Percentiles rank a stretch among this genome's conserved stretches.
Conservation (phyloP, 2,329 filamentous ascomycete genomes). For the Neofusicoccum laricinum region DNA sequence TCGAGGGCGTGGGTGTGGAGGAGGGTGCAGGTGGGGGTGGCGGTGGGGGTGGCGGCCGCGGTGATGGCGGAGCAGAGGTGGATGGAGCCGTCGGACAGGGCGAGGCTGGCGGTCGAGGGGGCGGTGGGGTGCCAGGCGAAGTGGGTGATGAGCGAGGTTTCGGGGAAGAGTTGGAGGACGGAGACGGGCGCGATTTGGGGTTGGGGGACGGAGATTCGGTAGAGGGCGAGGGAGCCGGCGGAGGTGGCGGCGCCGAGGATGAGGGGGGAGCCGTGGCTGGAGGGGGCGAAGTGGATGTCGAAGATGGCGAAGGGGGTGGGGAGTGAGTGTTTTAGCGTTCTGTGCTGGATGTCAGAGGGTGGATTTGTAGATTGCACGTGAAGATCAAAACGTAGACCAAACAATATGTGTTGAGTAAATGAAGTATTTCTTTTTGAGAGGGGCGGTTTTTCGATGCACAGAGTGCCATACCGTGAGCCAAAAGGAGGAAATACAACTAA, state of each 20-base stretch:
- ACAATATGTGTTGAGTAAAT: no score
- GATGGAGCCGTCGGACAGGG: constrained; percentile 67
- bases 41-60: constrained; percentile 8
- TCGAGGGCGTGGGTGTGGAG: constrained; percentile 55
- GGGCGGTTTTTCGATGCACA: no score
- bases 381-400: no score
- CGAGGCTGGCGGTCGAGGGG: constrained; percentile 60
- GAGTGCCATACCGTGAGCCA: neutral
- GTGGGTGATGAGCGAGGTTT: constrained; percentile 65
- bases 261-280: constrained; percentile 26
- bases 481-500: neutral
- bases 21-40: constrained; percentile 37
- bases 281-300: constrained; percentile 76
- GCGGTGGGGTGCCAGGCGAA: constrained; percentile 68
- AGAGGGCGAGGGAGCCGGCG: constrained; percentile 67
- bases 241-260: constrained; percentile 76
- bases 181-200: constrained; percentile 36
- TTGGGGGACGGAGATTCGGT: constrained; percentile 31
- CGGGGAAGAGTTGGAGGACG: constrained; percentile 51
- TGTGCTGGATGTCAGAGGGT: neutral
- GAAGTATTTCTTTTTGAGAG: no score
- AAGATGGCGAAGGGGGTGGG: constrained; percentile 71
- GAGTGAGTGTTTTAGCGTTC: constrained; percentile 47
- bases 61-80: constrained; percentile 25
- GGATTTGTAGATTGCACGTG: no score